These are phyloP conservation scores for Fusarium drepaniforme DNA, from an alignment of 2,329 filamentous ascomycete genomes.

Conservation along the genomic window DNA sequence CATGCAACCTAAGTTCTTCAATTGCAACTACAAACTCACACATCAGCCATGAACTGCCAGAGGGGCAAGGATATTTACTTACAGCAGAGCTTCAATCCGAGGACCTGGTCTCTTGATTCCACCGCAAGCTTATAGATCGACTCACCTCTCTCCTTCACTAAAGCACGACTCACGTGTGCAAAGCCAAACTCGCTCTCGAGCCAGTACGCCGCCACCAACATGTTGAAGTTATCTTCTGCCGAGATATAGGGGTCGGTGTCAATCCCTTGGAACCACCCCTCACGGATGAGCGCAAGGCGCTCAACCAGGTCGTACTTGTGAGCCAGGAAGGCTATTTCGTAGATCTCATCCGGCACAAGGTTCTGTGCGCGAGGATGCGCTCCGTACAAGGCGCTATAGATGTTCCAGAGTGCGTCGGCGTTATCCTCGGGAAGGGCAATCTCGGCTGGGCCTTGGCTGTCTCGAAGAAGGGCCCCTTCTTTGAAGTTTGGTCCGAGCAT, in stretches of 20 bases:
- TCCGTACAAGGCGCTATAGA: background rate
- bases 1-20: too few relatives aligned
- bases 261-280: too few relatives aligned
- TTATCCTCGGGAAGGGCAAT: background rate
- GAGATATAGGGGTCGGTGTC: too few relatives aligned
- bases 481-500: background rate
- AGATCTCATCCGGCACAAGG: too few relatives aligned
- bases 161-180: too few relatives aligned
- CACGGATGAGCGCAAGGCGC: too few relatives aligned
- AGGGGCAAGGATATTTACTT: accelerated
- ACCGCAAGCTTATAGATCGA: too few relatives aligned
- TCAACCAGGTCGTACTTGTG: too few relatives aligned
- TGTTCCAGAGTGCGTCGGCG: background rate
- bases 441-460: accelerated
- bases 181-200: background rate
- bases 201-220: background rate
- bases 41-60: background rate
- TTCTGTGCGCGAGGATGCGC: background rate
- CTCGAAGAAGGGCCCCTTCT: background rate
- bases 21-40: background rate
- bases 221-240: background rate
- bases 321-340: too few relatives aligned
- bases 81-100: background rate
- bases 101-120: background rate
- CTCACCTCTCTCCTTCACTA: too few relatives aligned